These are phyloP conservation scores for Noccaea caerulescens DNA, from an alignment of 345 rosid species.

Conservation along the genomic window DNA sequence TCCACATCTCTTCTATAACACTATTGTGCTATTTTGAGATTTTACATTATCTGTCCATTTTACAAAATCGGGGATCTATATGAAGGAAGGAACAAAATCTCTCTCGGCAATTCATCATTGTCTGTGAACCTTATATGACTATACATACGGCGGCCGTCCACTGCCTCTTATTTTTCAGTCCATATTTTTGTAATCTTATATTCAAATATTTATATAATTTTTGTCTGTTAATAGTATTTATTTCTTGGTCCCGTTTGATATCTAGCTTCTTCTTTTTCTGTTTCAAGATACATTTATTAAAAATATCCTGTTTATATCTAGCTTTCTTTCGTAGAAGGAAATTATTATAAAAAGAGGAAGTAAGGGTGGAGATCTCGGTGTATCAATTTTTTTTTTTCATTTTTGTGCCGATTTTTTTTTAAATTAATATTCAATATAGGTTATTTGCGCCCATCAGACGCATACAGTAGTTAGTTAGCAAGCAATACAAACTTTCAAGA, in stretches of 20 bases:
- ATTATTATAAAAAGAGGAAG: neutral
- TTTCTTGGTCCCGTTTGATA: conserved; percentile 19
- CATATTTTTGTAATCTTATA: conserved; percentile 20
- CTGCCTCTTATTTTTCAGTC: conserved; percentile 20
- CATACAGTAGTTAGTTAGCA: too few species aligned
- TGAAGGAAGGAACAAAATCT: conserved; percentile 34
- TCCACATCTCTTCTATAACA: too few species aligned
- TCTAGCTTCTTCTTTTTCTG: conserved; percentile 22
- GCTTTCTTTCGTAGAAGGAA: neutral
- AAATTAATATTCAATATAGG: too few species aligned
- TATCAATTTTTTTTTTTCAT: neutral
- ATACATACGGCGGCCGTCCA: conserved; percentile 35
- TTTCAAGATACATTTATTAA: neutral
- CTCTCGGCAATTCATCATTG: conserved; percentile 42
- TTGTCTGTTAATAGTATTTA: neutral
- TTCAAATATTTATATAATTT: neutral
- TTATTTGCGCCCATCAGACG: too few species aligned
- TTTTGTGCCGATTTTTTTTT: too few species aligned
- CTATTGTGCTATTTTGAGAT: too few species aligned
- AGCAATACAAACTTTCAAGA: too few species aligned
- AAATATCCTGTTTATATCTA: conserved; percentile 16
- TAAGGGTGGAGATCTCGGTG: neutral
- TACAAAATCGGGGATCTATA: conserved; percentile 33
- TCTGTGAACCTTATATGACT: conserved; percentile 41
- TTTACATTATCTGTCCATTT: conserved; percentile 26